Percentiles rank a stretch among this genome's conserved stretches.
Conservation (phyloP, 228 moss, liverwort and hornwort species). For the Sphagnum fallax region DNA sequence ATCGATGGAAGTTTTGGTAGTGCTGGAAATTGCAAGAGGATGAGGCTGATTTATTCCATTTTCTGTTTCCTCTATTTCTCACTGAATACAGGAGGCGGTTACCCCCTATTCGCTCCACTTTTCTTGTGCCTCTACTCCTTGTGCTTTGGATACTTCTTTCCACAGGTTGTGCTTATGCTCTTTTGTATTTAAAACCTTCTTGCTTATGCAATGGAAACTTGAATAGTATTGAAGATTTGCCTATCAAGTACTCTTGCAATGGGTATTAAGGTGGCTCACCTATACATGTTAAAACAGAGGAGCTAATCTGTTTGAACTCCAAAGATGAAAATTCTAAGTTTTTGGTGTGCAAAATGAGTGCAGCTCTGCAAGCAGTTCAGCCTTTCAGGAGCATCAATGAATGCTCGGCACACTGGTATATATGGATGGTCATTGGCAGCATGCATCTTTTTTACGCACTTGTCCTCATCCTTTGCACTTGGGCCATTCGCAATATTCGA, state of each 20-base stretch:
- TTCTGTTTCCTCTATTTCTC: too few relatives aligned
- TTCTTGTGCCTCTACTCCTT: constrained; percentile 21
- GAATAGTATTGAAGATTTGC: background rate
- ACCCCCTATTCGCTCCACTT: constrained; percentile 16
- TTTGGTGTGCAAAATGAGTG: too few relatives aligned
- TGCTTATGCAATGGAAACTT: background rate
- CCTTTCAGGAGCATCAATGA: constrained; percentile 11
- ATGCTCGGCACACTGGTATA: constrained; percentile 11
- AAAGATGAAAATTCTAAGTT: too few relatives aligned
- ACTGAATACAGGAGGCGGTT: constrained; percentile 25
- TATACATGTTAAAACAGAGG: too few relatives aligned
- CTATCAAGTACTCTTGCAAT: background rate
- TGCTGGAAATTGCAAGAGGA: too few relatives aligned
- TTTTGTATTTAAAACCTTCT: background rate
- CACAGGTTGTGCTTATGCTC: constrained; percentile 8
- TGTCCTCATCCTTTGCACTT: constrained; percentile 17
- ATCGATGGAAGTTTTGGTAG: too few relatives aligned
- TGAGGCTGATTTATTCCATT: too few relatives aligned
- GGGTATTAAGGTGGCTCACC: too few relatives aligned
- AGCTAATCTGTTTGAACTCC: too few relatives aligned
- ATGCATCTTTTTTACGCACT: constrained; percentile 18
- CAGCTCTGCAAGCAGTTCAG: constrained; percentile 18
- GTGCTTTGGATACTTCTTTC: constrained; percentile 17
- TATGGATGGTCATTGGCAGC: constrained; percentile 15
- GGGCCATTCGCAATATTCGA: constrained; percentile 31